Percentiles rank a stretch among this genome's conserved stretches.
Evolutionary conservation across 139 green algal species (phyloP).

Genomic region (Marvania coccoides): DNA sequence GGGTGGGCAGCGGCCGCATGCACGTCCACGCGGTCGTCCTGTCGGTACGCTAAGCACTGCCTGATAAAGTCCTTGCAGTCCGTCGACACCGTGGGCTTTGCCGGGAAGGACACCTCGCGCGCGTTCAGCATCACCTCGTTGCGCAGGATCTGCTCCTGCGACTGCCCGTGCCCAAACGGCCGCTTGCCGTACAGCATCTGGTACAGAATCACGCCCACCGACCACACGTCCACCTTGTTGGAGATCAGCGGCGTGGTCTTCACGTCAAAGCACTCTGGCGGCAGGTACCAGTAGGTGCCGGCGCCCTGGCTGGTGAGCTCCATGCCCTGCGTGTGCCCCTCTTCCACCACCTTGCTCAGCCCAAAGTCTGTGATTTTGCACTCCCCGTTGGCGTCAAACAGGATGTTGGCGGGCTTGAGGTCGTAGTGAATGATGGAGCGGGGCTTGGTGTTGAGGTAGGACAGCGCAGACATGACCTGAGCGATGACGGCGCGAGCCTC

Average conservation of each 20-base stretch:
- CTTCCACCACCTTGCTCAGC: conserved; percentile 81
- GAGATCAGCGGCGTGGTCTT: conserved; percentile 59
- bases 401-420: conserved; percentile 93
- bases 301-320: conserved; percentile 93
- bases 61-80: conserved; percentile 81
- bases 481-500: conserved; percentile 71
- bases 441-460: conserved; percentile 50
- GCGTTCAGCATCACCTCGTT: conserved; percentile 69
- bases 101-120: conserved; percentile 51
- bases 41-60: conserved; percentile 55
- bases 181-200: conserved; percentile 89
- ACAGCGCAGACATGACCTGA: conserved; percentile 52
- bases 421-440: conserved; percentile 89
- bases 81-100: conserved; percentile 62
- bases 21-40: conserved; percentile 59
- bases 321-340: conserved; percentile 69
- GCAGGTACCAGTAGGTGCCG: conserved; percentile 92
- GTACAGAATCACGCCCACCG: conserved; percentile 86
- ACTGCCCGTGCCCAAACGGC: conserved; percentile 72
- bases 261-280: conserved; percentile 78
- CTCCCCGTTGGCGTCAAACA: conserved; percentile 77
- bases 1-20: conserved; percentile 51
- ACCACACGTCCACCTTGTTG: conserved; percentile 95
- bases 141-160: conserved; percentile 81
- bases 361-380: conserved; percentile 97